phyloP scores from a whole-genome alignment of 768 basidiomycete genomes.

The Kwoniella mangroviensis region DNA sequence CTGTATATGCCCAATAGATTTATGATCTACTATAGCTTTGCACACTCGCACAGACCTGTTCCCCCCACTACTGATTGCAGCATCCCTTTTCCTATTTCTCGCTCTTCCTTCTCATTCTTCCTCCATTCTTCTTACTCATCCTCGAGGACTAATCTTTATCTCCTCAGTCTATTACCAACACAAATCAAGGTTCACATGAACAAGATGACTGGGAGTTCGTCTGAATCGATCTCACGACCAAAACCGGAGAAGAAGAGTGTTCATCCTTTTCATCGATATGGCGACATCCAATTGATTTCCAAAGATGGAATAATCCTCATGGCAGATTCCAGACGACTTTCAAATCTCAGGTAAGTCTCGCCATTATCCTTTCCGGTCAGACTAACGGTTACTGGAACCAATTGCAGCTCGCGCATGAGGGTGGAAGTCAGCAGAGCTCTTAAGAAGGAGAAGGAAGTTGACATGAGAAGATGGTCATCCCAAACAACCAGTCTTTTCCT shows the following conservation, averaged over 20 bases:
- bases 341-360: not conserved
- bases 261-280: constrained; percentile 7
- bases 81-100: not conserved
- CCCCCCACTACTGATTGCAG: not conserved
- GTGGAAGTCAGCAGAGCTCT: not conserved
- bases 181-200: too few relatives aligned
- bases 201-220: too few relatives aligned
- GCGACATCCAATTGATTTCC: constrained; percentile 3
- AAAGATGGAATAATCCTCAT: not conserved
- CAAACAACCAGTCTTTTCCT: not conserved
- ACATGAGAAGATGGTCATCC: not conserved
- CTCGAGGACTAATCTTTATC: too few relatives aligned
- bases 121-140: not conserved
- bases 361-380: too few relatives aligned
- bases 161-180: too few relatives aligned
- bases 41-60: not conserved
- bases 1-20: too few relatives aligned
- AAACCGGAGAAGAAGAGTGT: not conserved
- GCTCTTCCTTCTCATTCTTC: not conserved
- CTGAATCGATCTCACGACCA: not conserved
- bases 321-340: constrained; percentile 11
- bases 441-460: not conserved
- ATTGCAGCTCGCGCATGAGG: too few relatives aligned
- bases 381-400: too few relatives aligned
- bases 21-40: too few relatives aligned